These are phyloP conservation scores for Acaromyces ingoldii DNA, from an alignment of 1,284 basidiomycete genomes.

Conservation along the genomic window DNA sequence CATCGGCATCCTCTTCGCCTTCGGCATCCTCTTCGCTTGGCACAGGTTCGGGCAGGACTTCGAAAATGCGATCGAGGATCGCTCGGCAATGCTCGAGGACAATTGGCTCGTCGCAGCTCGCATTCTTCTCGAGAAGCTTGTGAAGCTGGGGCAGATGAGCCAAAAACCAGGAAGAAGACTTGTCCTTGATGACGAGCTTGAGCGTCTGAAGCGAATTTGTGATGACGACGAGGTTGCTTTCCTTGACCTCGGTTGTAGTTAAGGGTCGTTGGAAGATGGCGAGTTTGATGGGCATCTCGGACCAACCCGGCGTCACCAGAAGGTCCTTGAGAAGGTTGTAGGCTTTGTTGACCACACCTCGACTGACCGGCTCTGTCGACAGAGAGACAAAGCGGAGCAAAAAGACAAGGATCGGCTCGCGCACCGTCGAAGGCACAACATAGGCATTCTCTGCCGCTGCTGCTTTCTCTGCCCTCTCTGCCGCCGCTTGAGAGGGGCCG, in stretches of 20 bases:
- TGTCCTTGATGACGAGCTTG: slow-evolving; percentile 76
- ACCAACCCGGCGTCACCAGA: slow-evolving; percentile 77
- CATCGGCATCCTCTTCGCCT: slow-evolving; percentile 22
- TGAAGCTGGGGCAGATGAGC: slow-evolving; percentile 74
- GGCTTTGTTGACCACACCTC: slow-evolving; percentile 68
- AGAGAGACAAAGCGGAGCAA: slow-evolving; percentile 79
- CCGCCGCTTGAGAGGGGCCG: slow-evolving; percentile 14
- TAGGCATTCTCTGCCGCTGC: slow-evolving; percentile 29
- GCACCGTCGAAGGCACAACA: slow-evolving; percentile 37
- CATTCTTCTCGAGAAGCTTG: slow-evolving; percentile 64
- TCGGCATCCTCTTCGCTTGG: slow-evolving; percentile 30
- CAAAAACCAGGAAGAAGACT: slow-evolving; percentile 76
- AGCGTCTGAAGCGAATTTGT: slow-evolving; percentile 83
- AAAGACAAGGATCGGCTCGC: slow-evolving; percentile 73
- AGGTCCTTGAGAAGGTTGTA: slow-evolving; percentile 75
- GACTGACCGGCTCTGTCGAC: slow-evolving; percentile 64
- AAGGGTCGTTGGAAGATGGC: slow-evolving; percentile 55
- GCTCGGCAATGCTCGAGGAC: slow-evolving; percentile 39
- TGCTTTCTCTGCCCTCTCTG: background rate
- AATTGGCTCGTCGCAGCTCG: slow-evolving; percentile 25
- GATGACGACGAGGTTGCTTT: slow-evolving; percentile 62
- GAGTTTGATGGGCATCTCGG: slow-evolving; percentile 87
- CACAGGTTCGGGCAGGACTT: slow-evolving; percentile 63
- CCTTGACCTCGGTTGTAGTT: slow-evolving; percentile 62
- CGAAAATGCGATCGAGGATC: slow-evolving; percentile 78